Conservation (phyloP, 768 basidiomycete species). For the Lentinula detonsa region DNA sequence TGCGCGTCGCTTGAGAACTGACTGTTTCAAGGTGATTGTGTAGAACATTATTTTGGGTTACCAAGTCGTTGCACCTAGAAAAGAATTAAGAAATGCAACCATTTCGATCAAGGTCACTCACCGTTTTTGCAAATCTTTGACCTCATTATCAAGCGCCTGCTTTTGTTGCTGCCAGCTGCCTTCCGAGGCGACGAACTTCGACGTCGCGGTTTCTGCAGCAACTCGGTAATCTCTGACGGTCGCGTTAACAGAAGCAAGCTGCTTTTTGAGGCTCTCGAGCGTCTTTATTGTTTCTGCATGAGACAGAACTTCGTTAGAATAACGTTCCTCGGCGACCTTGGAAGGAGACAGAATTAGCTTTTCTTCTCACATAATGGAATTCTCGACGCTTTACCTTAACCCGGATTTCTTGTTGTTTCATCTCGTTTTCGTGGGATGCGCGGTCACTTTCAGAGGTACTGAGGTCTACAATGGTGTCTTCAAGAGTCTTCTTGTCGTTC, state of each 20-base stretch:
- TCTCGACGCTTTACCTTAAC: conserved; percentile 44
- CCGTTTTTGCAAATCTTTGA: conserved; percentile 67
- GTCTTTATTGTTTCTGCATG: conserved; percentile 83
- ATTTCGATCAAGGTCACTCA: conserved; percentile 21
- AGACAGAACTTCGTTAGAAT: conserved; percentile 73
- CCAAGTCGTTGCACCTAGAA: conserved; percentile 64
- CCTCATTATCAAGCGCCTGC: conserved; percentile 71
- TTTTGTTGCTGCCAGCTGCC: conserved; percentile 78
- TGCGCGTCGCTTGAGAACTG: conserved; percentile 76
- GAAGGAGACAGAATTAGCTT: background rate
- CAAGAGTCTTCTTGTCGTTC: conserved; percentile 75
- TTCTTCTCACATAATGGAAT: background rate
- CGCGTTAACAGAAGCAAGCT: conserved; percentile 47
- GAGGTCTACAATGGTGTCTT: conserved; percentile 79
- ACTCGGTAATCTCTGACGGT: conserved; percentile 53
- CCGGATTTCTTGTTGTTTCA: conserved; percentile 63
- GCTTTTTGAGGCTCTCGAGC: conserved; percentile 57
- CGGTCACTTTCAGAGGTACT: conserved; percentile 69
- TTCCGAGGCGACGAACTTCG: conserved; percentile 67
- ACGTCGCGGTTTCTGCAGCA: conserved; percentile 66
- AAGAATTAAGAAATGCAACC: background rate
- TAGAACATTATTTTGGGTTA: conserved; percentile 68
- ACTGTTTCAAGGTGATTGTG: conserved; percentile 84
- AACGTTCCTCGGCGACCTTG: conserved; percentile 74
- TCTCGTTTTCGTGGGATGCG: conserved; percentile 53